Percentiles rank a stretch among this genome's conserved stretches.
phyloP scores from a whole-genome alignment of 495 filamentous ascomycete genomes.

The Letharia columbiana region DNA sequence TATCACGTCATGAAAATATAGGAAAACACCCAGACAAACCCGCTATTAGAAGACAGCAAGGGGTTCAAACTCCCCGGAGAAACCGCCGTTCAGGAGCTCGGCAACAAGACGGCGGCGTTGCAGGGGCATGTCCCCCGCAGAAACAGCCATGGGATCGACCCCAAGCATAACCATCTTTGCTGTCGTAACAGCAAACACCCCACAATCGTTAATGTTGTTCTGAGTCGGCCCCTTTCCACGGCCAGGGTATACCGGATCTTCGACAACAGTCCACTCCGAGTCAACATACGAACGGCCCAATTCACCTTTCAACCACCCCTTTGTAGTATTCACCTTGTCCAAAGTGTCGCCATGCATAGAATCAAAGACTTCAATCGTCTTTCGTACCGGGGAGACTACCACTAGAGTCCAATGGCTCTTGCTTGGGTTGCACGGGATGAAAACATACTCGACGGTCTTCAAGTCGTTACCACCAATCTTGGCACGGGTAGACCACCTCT shows the following conservation, averaged over 20 bases:
- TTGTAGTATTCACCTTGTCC: constrained; percentile 34
- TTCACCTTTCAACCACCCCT: constrained; percentile 50
- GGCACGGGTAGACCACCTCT: constrained; percentile 46
- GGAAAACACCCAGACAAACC: neutral
- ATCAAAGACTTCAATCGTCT: constrained; percentile 68
- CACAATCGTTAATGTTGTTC: constrained; percentile 68
- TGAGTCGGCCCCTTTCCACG: constrained; percentile 42
- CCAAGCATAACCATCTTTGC: constrained; percentile 60
- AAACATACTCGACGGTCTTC: constrained; percentile 49
- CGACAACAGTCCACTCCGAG: constrained; percentile 52
- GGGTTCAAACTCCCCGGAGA: constrained; percentile 30
- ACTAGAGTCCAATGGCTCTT: constrained; percentile 53
- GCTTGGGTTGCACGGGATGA: constrained; percentile 51
- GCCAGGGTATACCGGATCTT: constrained; percentile 29
- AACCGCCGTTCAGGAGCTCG: constrained; percentile 58
- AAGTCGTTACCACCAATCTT: constrained; percentile 47
- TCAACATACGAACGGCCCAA: constrained; percentile 48
- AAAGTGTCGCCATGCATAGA: constrained; percentile 44
- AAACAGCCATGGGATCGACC: constrained; percentile 52
- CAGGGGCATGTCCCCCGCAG: constrained; percentile 44
- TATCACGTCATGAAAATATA: neutral
- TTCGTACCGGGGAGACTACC: constrained; percentile 54
- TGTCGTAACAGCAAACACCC: constrained; percentile 69
- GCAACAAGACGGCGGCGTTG: constrained; percentile 60
- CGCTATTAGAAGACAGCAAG: constrained; percentile 14